A percentile compares a stretch with the other conserved stretches of the same genome.
These are phyloP conservation scores for Emericellopsis atlantica DNA, from an alignment of 2,329 filamentous ascomycete species.

Conservation along the genomic window DNA sequence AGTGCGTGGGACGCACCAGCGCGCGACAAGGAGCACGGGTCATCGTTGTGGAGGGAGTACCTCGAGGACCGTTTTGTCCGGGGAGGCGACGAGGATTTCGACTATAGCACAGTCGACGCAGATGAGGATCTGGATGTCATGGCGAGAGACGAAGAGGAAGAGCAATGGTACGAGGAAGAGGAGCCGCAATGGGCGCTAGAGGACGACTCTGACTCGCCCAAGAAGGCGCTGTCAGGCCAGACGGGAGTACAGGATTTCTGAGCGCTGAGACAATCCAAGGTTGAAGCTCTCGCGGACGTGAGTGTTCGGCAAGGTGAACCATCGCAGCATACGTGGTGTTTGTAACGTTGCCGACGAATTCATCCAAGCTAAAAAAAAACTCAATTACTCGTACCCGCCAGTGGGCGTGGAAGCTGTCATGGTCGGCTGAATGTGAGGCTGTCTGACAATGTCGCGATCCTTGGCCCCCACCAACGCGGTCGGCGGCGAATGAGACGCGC, in stretches of 20 bases:
- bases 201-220: conserved; percentile 11
- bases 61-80: conserved; percentile 63
- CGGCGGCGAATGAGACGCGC: too few species aligned
- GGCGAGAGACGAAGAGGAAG: conserved; percentile 49
- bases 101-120: conserved; percentile 58
- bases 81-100: conserved; percentile 67
- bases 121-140: conserved; percentile 59
- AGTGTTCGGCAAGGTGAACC: neutral
- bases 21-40: conserved; percentile 47
- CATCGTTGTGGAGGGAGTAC: conserved; percentile 56
- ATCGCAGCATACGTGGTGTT: too few species aligned
- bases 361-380: too few species aligned
- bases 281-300: neutral
- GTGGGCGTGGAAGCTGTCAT: too few species aligned
- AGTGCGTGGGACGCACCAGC: conserved; percentile 16
- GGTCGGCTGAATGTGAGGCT: too few species aligned
- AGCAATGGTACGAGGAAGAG: conserved; percentile 72
- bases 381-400: too few species aligned
- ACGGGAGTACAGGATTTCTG: conserved; percentile 64
- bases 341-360: too few species aligned
- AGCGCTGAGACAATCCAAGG: conserved; percentile 7
- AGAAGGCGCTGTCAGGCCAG: conserved; percentile 33
- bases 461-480: too few species aligned
- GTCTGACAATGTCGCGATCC: too few species aligned
- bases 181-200: conserved; percentile 53